These are phyloP conservation scores for Cephalotrichum gorgonifer DNA, from an alignment of 2,329 filamentous ascomycete genomes.

Conservation along the genomic window DNA sequence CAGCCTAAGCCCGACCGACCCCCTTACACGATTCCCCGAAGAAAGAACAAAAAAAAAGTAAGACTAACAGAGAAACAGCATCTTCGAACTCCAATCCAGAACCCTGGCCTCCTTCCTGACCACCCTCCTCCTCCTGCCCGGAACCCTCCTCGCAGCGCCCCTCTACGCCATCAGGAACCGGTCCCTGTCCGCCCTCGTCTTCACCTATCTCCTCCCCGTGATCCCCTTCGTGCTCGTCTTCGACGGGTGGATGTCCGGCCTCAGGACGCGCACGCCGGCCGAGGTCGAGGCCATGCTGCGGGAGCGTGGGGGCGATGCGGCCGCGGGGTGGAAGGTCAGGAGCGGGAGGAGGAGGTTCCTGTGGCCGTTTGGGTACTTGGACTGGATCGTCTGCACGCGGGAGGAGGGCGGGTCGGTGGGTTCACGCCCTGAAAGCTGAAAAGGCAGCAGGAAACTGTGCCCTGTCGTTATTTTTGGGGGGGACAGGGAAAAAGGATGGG, in stretches of 20 bases:
- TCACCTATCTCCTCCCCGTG: constrained; percentile 56
- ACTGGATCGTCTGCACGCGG: constrained; percentile 41
- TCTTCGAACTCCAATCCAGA: constrained; percentile 67
- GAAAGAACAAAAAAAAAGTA: not conserved
- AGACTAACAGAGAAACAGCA: constrained; percentile 16
- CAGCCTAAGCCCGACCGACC: not conserved
- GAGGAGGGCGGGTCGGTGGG: constrained; percentile 5
- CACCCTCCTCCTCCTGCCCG: constrained; percentile 39
- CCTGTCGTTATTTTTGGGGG: not conserved
- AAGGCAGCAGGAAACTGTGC: too few relatives aligned
- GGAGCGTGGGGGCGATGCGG: constrained; percentile 25
- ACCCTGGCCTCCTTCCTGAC: constrained; percentile 42
- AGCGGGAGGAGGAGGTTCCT: constrained; percentile 36
- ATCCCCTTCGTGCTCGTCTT: constrained; percentile 58
- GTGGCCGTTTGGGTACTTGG: constrained; percentile 39
- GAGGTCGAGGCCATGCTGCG: constrained; percentile 54
- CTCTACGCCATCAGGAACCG: constrained; percentile 41
- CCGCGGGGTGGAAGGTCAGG: constrained; percentile 33
- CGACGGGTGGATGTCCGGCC: constrained; percentile 57
- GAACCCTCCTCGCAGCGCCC: constrained; percentile 40
- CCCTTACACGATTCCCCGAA: too few relatives aligned
- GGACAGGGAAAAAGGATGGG: too few relatives aligned
- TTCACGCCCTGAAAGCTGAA: not conserved
- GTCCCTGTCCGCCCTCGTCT: constrained; percentile 43
- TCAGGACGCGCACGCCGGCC: constrained; percentile 55